Evolutionary conservation across 805 yeast species (phyloP), one percentile per base, ranked within the genome.

Genomic region (Blastobotrys muscicola): DNA sequence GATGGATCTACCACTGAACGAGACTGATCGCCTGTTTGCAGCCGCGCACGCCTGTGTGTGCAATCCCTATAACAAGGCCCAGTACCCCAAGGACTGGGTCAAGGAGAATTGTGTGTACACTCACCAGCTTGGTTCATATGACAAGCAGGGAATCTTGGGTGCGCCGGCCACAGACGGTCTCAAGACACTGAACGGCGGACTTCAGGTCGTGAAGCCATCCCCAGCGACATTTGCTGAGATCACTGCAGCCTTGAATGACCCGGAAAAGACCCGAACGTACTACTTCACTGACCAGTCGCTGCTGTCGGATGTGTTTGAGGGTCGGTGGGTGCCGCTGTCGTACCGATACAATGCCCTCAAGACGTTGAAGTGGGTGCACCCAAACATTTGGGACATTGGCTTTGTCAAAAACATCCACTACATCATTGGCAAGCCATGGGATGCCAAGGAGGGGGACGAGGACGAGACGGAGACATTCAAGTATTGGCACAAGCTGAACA

Each of bases 21-120:
- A 54, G 2, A 50, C 54, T 8, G 52, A 54, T 2, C 51, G 54
- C 3, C 69, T 64, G 3, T 75, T 77, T 59, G 82, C 80, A 0
- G 80, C 81, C 0, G 56, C 73, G 8, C 76, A 76, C 49, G 81
- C 82, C 2, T 76, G 82, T 57, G 78, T 75, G 15, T 76, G 82
- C 58, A 76, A 76, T 50, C 82, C 82, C 3, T 64, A 69, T 58
- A 54, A 66, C 14, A 67, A 70, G 47, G 49, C 66, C 0, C 78
- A 76, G 54, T 76, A 76, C 46, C 82, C 82, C 11, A 47, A 54
- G 38, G 65, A 73, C 48, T 76, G 82, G 82, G 49, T 64, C 8
- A 61, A 64, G 2, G 66, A 61, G 42, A 75, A 76, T 54, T 76
- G 82, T 51, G 69, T 72, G 2, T 76, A 65, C 50, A 68, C 79